Base-by-base conservation (phyloP, 208 protist genomes). In the Crithidia bombi region DNA sequence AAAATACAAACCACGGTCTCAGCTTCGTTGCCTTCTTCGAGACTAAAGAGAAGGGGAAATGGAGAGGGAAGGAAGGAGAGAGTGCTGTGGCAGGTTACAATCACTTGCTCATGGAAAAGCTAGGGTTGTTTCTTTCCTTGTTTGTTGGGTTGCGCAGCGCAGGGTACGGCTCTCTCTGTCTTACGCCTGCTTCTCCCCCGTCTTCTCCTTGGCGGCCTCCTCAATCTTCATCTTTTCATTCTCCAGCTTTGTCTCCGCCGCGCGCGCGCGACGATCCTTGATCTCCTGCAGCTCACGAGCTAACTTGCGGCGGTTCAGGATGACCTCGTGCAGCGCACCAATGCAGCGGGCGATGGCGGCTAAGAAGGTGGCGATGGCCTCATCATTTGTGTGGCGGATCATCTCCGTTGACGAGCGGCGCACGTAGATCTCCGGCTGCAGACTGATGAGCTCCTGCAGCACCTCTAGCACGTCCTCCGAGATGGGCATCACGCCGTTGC, bases 361-460 rank as follows among this genome's bases (percentile, higher is more conserved):
- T 44, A 96, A 62, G 65, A 94, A 96, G 54, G 90, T 96, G 26
- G 87, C 82, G 47, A 96, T 86, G 38, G 89, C 87, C 69, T 85
- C 79, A 57, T 96, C 91, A 55, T 96, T 96, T 0, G 87, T 85
- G 75, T 91, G 82, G 14, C 87, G 87, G 26, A 94, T 90, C 91
- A 96, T 94, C 62, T 93, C 86, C 4, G 81, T 91, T 12, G 91
- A 94, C 17, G 84, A 88, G 67, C 93, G 92, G 33, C 80, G 74
- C 15, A 88, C 75, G 76, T 92, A 91, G 39, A 94, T 93, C 64
- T 91, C 83, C 7, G 86, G 91, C 74, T 91, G 89, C 51, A 94
- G 75, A 57, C 88, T 96, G 68, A 96, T 91, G 23, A 94, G 67
- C 81, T 96, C 85, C 79, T 96, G 91, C 38, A 96, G 82, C 52